These are phyloP conservation scores for Zychaea mexicana DNA, from an alignment of 371 early-diverging fungal genomes.

Conservation along the genomic window DNA sequence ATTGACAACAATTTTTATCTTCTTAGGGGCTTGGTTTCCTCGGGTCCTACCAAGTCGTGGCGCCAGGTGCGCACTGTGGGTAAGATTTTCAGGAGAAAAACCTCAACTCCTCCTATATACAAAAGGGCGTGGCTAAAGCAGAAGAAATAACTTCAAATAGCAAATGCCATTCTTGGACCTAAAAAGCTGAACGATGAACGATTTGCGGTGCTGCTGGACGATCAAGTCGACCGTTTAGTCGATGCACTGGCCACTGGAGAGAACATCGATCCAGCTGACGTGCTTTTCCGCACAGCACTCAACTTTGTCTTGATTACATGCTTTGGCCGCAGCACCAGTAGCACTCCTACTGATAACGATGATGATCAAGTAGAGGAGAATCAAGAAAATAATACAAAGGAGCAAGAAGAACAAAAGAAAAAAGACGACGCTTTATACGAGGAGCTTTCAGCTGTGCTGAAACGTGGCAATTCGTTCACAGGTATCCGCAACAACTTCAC, in stretches of 20 bases:
- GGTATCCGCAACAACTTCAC: neutral
- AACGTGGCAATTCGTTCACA: neutral
- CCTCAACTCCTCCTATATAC: too few species aligned
- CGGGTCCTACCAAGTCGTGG: slow-evolving; percentile 8
- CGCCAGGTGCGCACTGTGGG: slow-evolving; percentile 11
- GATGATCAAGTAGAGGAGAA: neutral
- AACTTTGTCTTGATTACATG: slow-evolving; percentile 14
- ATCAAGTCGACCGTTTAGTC: slow-evolving; percentile 1
- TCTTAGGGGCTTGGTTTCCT: slow-evolving; percentile 1
- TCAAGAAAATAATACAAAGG: neutral
- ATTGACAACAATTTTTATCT: neutral
- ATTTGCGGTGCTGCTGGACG: neutral
- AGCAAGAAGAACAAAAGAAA: neutral
- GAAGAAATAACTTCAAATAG: neutral
- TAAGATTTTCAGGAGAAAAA: too few species aligned
- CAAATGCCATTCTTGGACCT: slow-evolving; percentile 1
- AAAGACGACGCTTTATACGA: neutral
- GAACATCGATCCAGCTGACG: slow-evolving; percentile 6
- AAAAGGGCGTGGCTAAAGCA: too few species aligned
- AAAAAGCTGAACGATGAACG: neutral
- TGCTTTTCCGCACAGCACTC: slow-evolving; percentile 4
- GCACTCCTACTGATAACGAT: neutral
- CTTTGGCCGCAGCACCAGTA: slow-evolving; percentile 5
- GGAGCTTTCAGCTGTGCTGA: slow-evolving; percentile 1
- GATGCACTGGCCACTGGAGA: neutral